Conservation (phyloP, 2,329 filamentous ascomycete species). For the Lasiodiplodia sp. region DNA sequence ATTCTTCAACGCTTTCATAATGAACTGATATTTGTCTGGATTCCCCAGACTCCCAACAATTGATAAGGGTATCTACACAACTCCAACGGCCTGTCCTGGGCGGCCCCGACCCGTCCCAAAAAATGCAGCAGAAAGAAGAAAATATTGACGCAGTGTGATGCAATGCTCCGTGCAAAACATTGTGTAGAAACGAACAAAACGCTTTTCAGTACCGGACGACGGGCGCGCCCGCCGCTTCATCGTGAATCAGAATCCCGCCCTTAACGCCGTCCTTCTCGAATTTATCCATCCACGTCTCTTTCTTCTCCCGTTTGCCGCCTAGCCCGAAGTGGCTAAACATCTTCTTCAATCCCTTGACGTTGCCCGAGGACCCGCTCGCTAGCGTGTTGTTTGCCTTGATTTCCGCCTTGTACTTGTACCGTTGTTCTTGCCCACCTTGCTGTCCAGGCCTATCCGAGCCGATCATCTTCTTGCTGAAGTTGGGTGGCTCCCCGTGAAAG, state of each 20-base stretch:
- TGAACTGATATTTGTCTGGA: not conserved
- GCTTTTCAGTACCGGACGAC: slow-evolving; percentile 43
- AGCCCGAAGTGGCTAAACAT: slow-evolving; percentile 39
- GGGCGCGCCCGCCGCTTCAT: slow-evolving; percentile 39
- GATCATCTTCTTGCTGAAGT: slow-evolving; percentile 45
- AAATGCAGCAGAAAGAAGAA: not conserved
- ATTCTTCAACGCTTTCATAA: not conserved
- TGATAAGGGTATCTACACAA: slow-evolving; percentile 28
- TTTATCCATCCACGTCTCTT: slow-evolving; percentile 52
- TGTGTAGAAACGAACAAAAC: not conserved
- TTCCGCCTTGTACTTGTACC: slow-evolving; percentile 41
- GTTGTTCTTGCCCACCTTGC: not conserved
- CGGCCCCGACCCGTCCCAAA: not conserved
- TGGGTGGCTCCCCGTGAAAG: slow-evolving; percentile 35
- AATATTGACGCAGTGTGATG: not conserved
- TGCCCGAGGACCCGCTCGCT: slow-evolving; percentile 33
- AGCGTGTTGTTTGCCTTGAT: slow-evolving; percentile 38
- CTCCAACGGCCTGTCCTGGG: slow-evolving; percentile 15
- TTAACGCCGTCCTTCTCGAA: slow-evolving; percentile 51
- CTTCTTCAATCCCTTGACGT: slow-evolving; percentile 38
- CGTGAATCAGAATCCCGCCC: slow-evolving; percentile 46
- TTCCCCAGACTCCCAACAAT: slow-evolving; percentile 10
- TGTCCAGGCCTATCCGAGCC: slow-evolving; percentile 38
- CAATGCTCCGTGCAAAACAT: not conserved
- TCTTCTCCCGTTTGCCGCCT: slow-evolving; percentile 42